phyloP scores from a whole-genome alignment of 257 asterid genomes.

The Solanum ossicruentum region DNA sequence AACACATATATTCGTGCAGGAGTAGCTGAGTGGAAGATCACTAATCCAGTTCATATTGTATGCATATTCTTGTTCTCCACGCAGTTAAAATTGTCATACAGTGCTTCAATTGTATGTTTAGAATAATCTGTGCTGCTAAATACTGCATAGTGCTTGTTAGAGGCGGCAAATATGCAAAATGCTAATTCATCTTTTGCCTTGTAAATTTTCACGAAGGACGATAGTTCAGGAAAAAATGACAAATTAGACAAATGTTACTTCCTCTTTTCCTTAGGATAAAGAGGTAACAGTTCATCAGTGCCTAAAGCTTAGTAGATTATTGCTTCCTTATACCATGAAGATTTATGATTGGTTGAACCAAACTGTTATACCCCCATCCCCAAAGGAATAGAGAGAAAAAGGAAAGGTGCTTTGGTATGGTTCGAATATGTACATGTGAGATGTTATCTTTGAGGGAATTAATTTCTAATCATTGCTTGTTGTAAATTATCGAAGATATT shows the following conservation, averaged over 20 bases:
- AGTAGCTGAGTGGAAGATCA: slow-evolving; percentile 80
- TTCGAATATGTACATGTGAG: background rate
- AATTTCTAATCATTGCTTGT: background rate
- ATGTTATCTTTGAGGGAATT: background rate
- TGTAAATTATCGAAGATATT: background rate
- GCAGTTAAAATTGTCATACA: background rate
- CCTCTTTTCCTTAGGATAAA: background rate
- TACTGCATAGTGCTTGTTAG: background rate
- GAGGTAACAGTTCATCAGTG: background rate
- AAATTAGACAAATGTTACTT: background rate
- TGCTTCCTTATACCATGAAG: background rate
- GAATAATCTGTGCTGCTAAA: background rate
- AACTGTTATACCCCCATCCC: background rate
- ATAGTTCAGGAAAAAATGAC: background rate
- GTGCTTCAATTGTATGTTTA: background rate
- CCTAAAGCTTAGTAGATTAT: background rate
- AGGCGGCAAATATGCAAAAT: background rate
- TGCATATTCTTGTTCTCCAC: slow-evolving; percentile 11
- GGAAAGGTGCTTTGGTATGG: background rate
- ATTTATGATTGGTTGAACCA: background rate
- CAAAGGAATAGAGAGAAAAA: background rate
- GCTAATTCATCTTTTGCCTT: background rate
- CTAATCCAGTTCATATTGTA: slow-evolving; percentile 93
- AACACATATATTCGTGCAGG: slow-evolving; percentile 95
- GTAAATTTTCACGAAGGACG: background rate